A percentile compares a stretch with the other conserved stretches of the same genome.
Evolutionary conservation across 768 basidiomycete genomes (phyloP).

Genomic region (Ramaria rubella): DNA sequence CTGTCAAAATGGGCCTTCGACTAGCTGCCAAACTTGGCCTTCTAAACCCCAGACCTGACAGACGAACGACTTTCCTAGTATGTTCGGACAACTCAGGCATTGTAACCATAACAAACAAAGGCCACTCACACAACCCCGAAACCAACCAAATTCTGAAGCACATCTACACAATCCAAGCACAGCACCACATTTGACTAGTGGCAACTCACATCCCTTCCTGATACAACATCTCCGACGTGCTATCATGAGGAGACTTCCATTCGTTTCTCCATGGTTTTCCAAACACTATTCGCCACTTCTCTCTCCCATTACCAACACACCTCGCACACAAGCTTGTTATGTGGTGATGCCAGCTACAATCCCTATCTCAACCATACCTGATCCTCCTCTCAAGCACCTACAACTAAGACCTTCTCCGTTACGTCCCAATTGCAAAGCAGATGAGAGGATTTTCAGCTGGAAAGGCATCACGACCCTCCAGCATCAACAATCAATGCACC

Average conservation of each 20-base stretch:
- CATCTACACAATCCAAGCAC: slow-evolving; percentile 18
- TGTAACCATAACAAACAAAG: slow-evolving; percentile 23
- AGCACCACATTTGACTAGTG: slow-evolving; percentile 9
- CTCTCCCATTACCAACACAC: background rate
- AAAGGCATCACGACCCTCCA: slow-evolving; percentile 28
- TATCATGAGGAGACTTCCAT: slow-evolving; percentile 25
- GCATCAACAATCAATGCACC: slow-evolving; percentile 18
- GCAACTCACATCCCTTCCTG: slow-evolving; percentile 19
- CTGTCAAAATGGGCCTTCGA: slow-evolving; percentile 30
- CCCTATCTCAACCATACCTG: background rate
- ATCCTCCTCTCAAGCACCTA: slow-evolving; percentile 1
- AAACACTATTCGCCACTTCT: background rate
- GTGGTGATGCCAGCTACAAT: background rate
- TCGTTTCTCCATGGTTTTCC: slow-evolving; percentile 19
- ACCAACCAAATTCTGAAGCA: slow-evolving; percentile 26
- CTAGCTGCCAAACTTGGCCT: background rate
- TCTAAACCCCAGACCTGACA: slow-evolving; percentile 11
- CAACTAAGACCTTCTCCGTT: slow-evolving; percentile 18
- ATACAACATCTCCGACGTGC: slow-evolving; percentile 27
- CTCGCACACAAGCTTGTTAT: background rate
- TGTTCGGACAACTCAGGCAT: slow-evolving; percentile 18
- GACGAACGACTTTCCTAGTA: background rate
- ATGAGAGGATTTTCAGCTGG: slow-evolving; percentile 26
- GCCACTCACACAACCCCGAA: slow-evolving; percentile 20
- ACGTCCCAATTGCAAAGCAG: slow-evolving; percentile 19